A percentile compares a stretch with the other conserved stretches of the same genome.
These are phyloP conservation scores for Fusarium sp. DNA, from an alignment of 2,329 filamentous ascomycete genomes.

Conservation along the genomic window DNA sequence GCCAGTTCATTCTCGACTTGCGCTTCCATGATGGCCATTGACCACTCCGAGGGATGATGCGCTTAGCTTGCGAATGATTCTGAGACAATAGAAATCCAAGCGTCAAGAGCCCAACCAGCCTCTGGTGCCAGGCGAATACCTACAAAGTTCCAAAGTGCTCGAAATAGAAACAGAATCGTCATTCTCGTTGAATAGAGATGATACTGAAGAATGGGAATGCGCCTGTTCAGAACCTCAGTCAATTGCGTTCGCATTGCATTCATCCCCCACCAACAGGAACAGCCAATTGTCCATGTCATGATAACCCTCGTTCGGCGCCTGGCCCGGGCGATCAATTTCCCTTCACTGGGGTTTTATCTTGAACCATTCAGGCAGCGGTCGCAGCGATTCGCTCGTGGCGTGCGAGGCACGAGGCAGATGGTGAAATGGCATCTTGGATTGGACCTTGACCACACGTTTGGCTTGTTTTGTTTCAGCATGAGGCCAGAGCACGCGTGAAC, in stretches of 20 bases:
- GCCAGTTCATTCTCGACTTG: conserved; percentile 14
- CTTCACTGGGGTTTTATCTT: conserved; percentile 42
- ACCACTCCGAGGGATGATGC: conserved; percentile 28
- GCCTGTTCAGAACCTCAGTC: background rate
- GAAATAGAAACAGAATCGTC: conserved; percentile 4
- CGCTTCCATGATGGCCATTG: conserved; percentile 7
- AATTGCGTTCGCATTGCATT: background rate
- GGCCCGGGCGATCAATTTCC: conserved; percentile 39
- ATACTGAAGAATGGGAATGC: conserved; percentile 9
- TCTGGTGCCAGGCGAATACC: conserved; percentile 14
- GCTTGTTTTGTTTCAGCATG: conserved; percentile 47
- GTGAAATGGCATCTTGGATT: conserved; percentile 33
- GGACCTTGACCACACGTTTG: conserved; percentile 42
- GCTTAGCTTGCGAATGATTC: conserved; percentile 26
- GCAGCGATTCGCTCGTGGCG: conserved; percentile 32
- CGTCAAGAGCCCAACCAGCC: conserved; percentile 18
- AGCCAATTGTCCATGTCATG: conserved; percentile 32
- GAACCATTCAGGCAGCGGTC: conserved; percentile 33
- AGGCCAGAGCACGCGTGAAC: conserved; percentile 35
- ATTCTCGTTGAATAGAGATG: background rate
- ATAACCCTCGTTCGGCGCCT: conserved; percentile 32
- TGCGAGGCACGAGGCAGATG: conserved; percentile 34
- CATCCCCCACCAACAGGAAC: background rate
- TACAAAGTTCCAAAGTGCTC: conserved; percentile 6
- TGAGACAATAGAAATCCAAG: conserved; percentile 30